These are phyloP conservation scores for Limtongia smithiae DNA, from an alignment of 805 yeast species.

Conservation along the genomic window DNA sequence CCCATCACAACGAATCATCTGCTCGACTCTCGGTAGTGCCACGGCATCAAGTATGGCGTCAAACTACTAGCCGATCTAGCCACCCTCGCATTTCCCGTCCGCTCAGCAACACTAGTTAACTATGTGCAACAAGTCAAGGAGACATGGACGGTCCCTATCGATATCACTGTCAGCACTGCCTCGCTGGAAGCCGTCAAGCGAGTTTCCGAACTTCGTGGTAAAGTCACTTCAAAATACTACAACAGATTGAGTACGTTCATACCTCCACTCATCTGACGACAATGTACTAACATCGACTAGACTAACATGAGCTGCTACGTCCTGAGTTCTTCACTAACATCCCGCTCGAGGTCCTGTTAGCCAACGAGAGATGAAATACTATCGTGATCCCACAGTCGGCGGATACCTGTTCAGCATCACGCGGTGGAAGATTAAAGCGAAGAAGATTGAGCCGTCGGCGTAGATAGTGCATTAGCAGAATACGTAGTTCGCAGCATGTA, in stretches of 20 bases:
- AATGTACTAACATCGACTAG: background rate
- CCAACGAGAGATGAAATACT: conserved; percentile 74
- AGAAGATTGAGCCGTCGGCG: too few relatives aligned
- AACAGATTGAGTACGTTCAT: conserved; percentile 47
- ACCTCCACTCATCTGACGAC: background rate
- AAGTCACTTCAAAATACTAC: conserved; percentile 68
- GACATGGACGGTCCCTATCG: conserved; percentile 52
- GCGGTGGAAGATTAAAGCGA: too few relatives aligned
- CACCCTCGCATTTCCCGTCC: background rate
- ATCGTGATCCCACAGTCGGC: conserved; percentile 63
- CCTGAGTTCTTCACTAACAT: conserved; percentile 78
- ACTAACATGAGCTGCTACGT: conserved; percentile 67
- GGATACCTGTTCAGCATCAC: too few relatives aligned
- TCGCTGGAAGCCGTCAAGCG: conserved; percentile 67
- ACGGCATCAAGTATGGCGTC: conserved; percentile 73
- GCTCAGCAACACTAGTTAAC: too few relatives aligned
- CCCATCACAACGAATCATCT: conserved; percentile 70
- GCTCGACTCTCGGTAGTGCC: conserved; percentile 71
- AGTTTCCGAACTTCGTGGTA: conserved; percentile 71
- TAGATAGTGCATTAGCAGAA: too few relatives aligned
- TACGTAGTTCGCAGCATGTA: too few relatives aligned
- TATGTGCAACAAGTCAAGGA: conserved; percentile 35
- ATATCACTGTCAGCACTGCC: conserved; percentile 80
- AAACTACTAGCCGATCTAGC: conserved; percentile 65
- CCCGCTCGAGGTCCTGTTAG: conserved; percentile 80